Evolutionary conservation across 139 green algal species (phyloP).

Genomic region (Haematococcus lacustris): DNA sequence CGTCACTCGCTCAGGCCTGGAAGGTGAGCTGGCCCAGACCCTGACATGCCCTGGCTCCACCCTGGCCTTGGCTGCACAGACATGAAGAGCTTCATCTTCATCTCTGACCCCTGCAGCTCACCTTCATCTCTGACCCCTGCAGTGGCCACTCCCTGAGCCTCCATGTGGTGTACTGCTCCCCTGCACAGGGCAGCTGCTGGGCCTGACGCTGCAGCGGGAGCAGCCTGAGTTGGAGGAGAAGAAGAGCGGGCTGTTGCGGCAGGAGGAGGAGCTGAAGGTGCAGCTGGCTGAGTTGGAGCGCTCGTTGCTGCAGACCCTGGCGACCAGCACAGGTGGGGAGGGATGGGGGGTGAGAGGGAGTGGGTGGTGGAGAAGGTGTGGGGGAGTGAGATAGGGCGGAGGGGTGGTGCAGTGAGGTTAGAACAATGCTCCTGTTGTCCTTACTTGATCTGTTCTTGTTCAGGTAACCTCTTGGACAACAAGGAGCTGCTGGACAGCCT

Average conservation of each 20-base stretch:
- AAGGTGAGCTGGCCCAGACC: conserved; percentile 27
- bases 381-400: too few relatives aligned
- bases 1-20: conserved; percentile 51
- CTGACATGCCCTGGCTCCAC: background rate
- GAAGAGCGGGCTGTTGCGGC: conserved; percentile 52
- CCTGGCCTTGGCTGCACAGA: too few relatives aligned
- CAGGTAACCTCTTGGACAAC: conserved; percentile 56
- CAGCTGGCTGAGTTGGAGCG: conserved; percentile 62
- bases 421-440: too few relatives aligned
- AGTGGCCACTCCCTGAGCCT: too few relatives aligned
- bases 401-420: too few relatives aligned
- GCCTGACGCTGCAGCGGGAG: conserved; percentile 58
- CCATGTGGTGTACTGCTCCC: background rate
- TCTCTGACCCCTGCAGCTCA: too few relatives aligned
- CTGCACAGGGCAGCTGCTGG: conserved; percentile 47
- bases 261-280: conserved; percentile 63
- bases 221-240: conserved; percentile 73
- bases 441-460: too few relatives aligned
- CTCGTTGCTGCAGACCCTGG: conserved; percentile 54
- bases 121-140: too few relatives aligned
- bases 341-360: too few relatives aligned
- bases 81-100: too few relatives aligned
- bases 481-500: conserved; percentile 63
- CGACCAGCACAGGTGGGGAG: conserved; percentile 16
- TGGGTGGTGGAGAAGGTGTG: too few relatives aligned